Evolutionary conservation across 495 filamentous ascomycete genomes (phyloP).

Genomic region (Letharia lupina): DNA sequence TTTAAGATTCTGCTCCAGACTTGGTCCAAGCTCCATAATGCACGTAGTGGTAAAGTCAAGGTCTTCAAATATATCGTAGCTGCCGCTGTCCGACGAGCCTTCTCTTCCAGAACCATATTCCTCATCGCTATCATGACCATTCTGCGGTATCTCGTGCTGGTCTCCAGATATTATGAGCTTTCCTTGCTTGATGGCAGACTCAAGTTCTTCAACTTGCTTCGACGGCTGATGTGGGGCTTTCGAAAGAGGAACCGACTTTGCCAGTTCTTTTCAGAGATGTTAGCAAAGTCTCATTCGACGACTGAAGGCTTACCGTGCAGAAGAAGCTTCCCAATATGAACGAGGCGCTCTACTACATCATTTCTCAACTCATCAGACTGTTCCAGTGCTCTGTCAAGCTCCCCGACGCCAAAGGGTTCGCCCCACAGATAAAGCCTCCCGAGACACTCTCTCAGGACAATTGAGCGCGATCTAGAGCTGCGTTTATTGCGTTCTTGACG

Average conservation of each 20-base stretch:
- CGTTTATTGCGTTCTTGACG: neutral
- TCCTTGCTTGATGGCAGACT: too few species aligned
- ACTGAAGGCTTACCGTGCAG: neutral
- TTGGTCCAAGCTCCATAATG: neutral
- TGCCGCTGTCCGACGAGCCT: neutral
- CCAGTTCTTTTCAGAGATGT: neutral
- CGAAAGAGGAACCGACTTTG: neutral
- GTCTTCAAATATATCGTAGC: neutral
- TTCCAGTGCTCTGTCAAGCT: constrained; percentile 25
- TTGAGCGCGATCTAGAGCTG: too few species aligned
- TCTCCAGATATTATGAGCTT: too few species aligned
- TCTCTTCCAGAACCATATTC: neutral
- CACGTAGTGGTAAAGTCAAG: neutral
- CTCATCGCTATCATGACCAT: neutral
- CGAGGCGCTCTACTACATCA: constrained; percentile 16
- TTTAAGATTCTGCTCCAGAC: constrained; percentile 5
- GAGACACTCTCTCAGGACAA: too few species aligned
- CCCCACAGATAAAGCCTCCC: constrained; percentile 27
- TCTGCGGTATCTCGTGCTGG: neutral
- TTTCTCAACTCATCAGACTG: constrained; percentile 19
- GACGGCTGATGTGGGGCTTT: too few species aligned
- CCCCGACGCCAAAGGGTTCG: constrained; percentile 20
- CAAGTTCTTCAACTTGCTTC: too few species aligned
- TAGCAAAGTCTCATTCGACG: neutral
- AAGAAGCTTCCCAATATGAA: constrained; percentile 14